Evolutionary conservation across 495 filamentous ascomycete species (phyloP).

Genomic region (Poronia punctata): DNA sequence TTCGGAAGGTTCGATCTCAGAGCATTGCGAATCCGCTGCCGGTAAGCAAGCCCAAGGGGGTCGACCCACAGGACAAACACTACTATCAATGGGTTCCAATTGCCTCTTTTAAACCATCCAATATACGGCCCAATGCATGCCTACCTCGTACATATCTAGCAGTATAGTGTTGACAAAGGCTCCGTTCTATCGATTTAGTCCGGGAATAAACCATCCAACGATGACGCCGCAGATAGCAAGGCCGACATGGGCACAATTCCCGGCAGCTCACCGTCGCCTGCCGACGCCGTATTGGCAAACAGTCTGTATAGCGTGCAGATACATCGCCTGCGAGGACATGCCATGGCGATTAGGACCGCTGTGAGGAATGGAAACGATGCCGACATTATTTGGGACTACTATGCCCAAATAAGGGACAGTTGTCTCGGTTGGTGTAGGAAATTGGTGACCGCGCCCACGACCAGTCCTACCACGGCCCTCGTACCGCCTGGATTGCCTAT

Average conservation of each 20-base stretch:
- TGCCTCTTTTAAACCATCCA: no score
- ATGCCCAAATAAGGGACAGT: conserved; percentile 20
- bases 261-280: neutral
- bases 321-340: conserved; percentile 20
- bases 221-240: neutral
- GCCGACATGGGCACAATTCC: no score
- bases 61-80: no score
- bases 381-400: conserved; percentile 26
- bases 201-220: neutral
- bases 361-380: conserved; percentile 19
- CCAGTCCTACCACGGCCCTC: conserved; percentile 8
- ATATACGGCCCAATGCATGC: no score
- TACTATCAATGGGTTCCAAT: no score
- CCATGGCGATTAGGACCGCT: conserved; percentile 17
- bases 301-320: no score
- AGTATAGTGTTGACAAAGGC: neutral
- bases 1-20: neutral
- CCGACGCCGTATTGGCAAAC: conserved; percentile 9
- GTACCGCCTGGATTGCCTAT: no score
- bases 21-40: neutral
- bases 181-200: neutral
- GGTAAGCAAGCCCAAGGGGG: no score
- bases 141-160: no score
- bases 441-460: conserved; percentile 5
- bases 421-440: conserved; percentile 18